phyloP scores from a whole-genome alignment of 2,329 filamentous ascomycete genomes.

The Westerdykella ornata region DNA sequence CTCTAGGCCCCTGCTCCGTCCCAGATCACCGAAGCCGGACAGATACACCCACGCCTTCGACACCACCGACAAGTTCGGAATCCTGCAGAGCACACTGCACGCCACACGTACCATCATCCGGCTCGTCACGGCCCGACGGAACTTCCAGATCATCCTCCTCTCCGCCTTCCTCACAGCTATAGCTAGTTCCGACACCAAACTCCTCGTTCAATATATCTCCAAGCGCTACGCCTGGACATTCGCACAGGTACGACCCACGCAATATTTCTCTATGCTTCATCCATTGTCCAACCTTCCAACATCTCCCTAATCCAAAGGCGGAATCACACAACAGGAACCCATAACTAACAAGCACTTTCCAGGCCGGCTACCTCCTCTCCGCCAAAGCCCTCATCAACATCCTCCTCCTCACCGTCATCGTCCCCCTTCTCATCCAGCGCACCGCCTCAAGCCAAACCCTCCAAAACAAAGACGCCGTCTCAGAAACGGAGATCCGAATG shows the following conservation, averaged over 20 bases:
- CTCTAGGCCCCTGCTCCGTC: conserved; percentile 18
- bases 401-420: conserved; percentile 26
- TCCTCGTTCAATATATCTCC: conserved; percentile 36
- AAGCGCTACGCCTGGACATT: conserved; percentile 37
- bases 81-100: conserved; percentile 12
- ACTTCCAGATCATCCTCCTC: conserved; percentile 30
- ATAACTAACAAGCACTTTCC: background rate
- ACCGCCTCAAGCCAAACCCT: conserved; percentile 17
- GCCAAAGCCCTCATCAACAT: conserved; percentile 36
- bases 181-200: conserved; percentile 35
- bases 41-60: conserved; percentile 23
- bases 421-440: conserved; percentile 29
- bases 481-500: conserved; percentile 19
- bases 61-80: conserved; percentile 5
- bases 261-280: too few species aligned
- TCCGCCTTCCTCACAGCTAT: conserved; percentile 34
- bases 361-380: conserved; percentile 35
- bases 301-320: background rate
- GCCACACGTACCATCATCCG: conserved; percentile 14
- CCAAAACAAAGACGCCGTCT: too few species aligned
- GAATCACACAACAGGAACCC: background rate
- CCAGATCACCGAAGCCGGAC: conserved; percentile 5
- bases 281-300: too few species aligned
- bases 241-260: conserved; percentile 22
- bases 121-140: conserved; percentile 21